phyloP scores from a whole-genome alignment of 2,329 filamentous ascomycete genomes.

The Colletotrichum agaves region DNA sequence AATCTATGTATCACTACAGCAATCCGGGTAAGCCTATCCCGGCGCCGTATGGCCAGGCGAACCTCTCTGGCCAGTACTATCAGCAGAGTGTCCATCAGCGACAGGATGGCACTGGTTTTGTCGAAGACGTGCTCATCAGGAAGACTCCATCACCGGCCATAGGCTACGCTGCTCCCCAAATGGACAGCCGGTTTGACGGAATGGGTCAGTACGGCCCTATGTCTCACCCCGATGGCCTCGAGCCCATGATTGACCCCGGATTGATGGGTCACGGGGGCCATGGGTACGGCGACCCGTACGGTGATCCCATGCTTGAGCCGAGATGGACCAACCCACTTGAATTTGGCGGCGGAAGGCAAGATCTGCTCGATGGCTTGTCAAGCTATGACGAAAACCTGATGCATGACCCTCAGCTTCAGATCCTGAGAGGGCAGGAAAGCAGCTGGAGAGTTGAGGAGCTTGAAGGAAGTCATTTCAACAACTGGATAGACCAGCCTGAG shows the following conservation, averaged over 20 bases:
- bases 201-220: slow-evolving; percentile 36
- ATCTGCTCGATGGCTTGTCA: slow-evolving; percentile 37
- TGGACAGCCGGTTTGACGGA: slow-evolving; percentile 34
- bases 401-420: slow-evolving; percentile 40
- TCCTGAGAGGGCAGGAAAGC: slow-evolving; percentile 45
- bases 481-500: slow-evolving; percentile 47
- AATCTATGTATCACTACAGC: slow-evolving; percentile 37
- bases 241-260: slow-evolving; percentile 38
- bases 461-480: slow-evolving; percentile 45
- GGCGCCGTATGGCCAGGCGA: slow-evolving; percentile 49
- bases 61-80: slow-evolving; percentile 49
- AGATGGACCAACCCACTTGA: slow-evolving; percentile 34
- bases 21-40: slow-evolving; percentile 47
- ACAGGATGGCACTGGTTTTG: slow-evolving; percentile 40
- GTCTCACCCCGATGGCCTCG: slow-evolving; percentile 37
- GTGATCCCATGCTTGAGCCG: slow-evolving; percentile 33
- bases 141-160: slow-evolving; percentile 48
- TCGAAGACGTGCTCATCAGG: slow-evolving; percentile 47
- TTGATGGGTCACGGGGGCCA: slow-evolving; percentile 34
- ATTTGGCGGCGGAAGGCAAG: slow-evolving; percentile 28
- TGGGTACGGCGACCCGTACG: slow-evolving; percentile 31
- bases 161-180: slow-evolving; percentile 29
- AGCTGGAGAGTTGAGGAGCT: slow-evolving; percentile 51
- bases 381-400: slow-evolving; percentile 39
- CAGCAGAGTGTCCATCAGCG: slow-evolving; percentile 47